Percentiles rank a stretch among this genome's conserved stretches.
Conservation (phyloP, 192 early-diverging fungal genomes). For the Chytriomyces hyalinus region DNA sequence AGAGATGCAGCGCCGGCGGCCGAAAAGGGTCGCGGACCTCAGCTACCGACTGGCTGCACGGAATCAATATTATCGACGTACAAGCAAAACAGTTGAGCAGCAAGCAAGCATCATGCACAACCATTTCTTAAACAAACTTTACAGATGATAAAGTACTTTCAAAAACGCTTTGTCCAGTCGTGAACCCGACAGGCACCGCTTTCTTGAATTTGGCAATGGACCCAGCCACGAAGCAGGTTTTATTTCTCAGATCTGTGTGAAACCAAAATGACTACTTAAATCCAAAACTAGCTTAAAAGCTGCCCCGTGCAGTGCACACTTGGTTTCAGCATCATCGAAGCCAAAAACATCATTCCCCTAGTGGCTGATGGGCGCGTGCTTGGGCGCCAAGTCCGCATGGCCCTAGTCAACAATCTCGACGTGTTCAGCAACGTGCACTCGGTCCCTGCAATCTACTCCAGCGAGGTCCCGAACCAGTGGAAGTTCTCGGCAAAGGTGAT, state of each 20-base stretch:
- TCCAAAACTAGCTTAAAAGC: conserved; percentile 23
- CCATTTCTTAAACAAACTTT: neutral
- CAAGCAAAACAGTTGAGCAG: conserved; percentile 22
- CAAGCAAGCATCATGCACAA: neutral
- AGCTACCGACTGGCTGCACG: conserved; percentile 23
- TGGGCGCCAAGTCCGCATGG: conserved; percentile 55
- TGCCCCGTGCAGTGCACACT: conserved; percentile 45
- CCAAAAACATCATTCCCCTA: conserved; percentile 39
- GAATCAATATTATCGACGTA: conserved; percentile 30
- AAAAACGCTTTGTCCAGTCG: conserved; percentile 22
- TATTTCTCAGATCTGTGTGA: neutral
- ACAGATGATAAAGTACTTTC: conserved; percentile 33
- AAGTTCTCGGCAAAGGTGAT: conserved; percentile 51
- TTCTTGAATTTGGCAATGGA: conserved; percentile 31
- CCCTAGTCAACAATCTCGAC: conserved; percentile 48
- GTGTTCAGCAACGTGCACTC: conserved; percentile 58
- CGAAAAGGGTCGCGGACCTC: neutral
- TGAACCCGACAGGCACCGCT: conserved; percentile 24
- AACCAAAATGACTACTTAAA: neutral
- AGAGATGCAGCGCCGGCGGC: neutral
- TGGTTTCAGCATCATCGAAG: conserved; percentile 52
- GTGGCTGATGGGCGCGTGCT: conserved; percentile 34
- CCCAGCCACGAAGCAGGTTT: conserved; percentile 18
- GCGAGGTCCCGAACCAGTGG: conserved; percentile 45
- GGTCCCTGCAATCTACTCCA: conserved; percentile 41